These are phyloP conservation scores for Taxawa tesnikishii DNA, from an alignment of 2,329 filamentous ascomycete species.

Conservation along the genomic window DNA sequence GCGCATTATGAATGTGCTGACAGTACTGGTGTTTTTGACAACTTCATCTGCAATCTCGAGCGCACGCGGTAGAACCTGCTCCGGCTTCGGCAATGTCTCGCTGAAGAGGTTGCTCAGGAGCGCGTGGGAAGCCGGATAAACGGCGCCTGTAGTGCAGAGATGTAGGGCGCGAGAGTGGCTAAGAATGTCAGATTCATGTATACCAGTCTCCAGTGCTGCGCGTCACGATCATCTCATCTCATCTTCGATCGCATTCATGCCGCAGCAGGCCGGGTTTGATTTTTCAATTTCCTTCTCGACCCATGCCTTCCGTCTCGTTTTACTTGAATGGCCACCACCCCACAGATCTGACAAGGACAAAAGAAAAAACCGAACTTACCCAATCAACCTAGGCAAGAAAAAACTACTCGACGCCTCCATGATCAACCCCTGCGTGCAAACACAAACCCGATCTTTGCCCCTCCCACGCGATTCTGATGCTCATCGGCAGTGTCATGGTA, in stretches of 20 bases:
- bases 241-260: no score
- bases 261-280: no score
- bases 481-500: conserved; percentile 46
- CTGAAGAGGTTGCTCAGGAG: conserved; percentile 52
- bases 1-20: conserved; percentile 55
- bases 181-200: no score
- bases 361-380: conserved; percentile 20
- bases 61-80: conserved; percentile 51
- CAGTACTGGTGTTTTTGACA: conserved; percentile 50
- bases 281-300: no score
- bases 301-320: no score
- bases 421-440: conserved; percentile 58
- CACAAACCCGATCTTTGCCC: conserved; percentile 61
- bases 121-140: conserved; percentile 35
- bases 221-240: no score
- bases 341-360: no score
- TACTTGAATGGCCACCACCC: no score
- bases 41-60: conserved; percentile 56
- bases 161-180: conserved; percentile 44
- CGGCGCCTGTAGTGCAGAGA: conserved; percentile 53
- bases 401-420: conserved; percentile 62
- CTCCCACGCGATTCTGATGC: conserved; percentile 40
- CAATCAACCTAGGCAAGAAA: conserved; percentile 60
- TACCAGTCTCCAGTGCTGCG: no score
- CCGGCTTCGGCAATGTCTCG: conserved; percentile 46